These are phyloP conservation scores for Saturnispora kantuleensis DNA, from an alignment of 805 yeast genomes.

Conservation along the genomic window DNA sequence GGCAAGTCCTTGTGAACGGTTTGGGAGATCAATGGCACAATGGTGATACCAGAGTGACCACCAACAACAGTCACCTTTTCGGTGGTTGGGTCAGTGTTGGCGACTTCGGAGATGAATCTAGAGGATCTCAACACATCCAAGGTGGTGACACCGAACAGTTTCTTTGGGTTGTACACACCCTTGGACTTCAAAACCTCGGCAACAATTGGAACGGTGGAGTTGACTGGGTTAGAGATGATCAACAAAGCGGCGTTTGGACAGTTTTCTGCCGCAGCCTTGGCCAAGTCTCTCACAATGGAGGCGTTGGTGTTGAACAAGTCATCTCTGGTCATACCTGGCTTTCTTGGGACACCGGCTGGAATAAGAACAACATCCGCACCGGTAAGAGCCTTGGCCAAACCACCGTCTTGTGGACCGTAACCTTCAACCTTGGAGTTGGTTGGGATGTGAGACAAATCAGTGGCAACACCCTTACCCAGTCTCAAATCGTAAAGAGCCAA, in stretches of 20 bases:
- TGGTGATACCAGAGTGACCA: conserved; percentile 50
- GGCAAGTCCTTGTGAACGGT: conserved; percentile 28
- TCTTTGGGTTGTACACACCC: conserved; percentile 43
- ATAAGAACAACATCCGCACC: conserved; percentile 43
- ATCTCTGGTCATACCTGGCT: conserved; percentile 60
- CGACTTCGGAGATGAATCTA: conserved; percentile 34
- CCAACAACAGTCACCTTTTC: conserved; percentile 40
- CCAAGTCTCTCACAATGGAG: conserved; percentile 40
- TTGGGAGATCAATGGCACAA: conserved; percentile 37
- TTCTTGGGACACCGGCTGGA: conserved; percentile 58
- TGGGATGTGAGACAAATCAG: conserved; percentile 77
- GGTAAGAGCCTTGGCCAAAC: conserved; percentile 32
- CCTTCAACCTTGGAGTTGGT: conserved; percentile 18
- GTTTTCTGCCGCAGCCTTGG: conserved; percentile 38
- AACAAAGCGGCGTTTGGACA: conserved; percentile 45
- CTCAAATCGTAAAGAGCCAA: conserved; percentile 80
- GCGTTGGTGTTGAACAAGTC: conserved; percentile 53
- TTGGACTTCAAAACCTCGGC: conserved; percentile 45
- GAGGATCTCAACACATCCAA: conserved; percentile 49
- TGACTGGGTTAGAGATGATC: conserved; percentile 51
- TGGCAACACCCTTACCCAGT: conserved; percentile 78
- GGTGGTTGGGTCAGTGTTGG: conserved; percentile 15
- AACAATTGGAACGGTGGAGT: conserved; percentile 52
- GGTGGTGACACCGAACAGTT: conserved; percentile 50
- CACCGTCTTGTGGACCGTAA: conserved; percentile 17